Evolutionary conservation across 305 asterid species (phyloP), one percentile per base, ranked within the genome.

Genomic region (Fraxinus albicans): DNA sequence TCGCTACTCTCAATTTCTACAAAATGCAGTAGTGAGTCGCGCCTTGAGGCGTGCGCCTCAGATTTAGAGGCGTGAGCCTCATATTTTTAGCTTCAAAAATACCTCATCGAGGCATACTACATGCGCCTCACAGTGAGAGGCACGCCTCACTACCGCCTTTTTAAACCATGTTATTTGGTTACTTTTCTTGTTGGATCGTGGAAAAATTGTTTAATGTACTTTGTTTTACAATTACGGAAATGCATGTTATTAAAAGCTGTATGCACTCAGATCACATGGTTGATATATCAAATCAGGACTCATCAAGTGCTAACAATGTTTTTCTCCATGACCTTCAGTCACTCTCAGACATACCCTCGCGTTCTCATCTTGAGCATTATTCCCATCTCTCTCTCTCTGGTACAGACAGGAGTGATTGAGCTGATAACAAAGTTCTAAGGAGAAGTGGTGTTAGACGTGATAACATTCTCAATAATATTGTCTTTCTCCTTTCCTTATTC

Each of bases 291-390:
- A 23, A 9, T 25, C 23, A 53, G 15, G 73, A 25, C 33, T 65
- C 73, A 65, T 65, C 73, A 65, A 65, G 73, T 2, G 2, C 34
- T 65, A 65, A 23, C 33, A 25, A 65, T 65, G 27, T 21, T 23
- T 63, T 63, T 63, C 73, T 65, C 73, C 34, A 65, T 9, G 73
- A 65, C 15, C 6, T 65, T 23, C 34, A 23, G 13, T 65, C 25
- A 7, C 34, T 53, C 25, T 53, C 65, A 53, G 65, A 17, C 58
- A n/a, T 50, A 50, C 63, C 21, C 8, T 17, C 17, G 82, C 81
- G 76, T 72, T 87, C 70, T 76, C 12, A 50, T 82, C 67, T 72
- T 8, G 33, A 80, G 78, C 50, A 53, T 83, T 80, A 79, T 82
- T 72, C 27, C 50, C 74, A 42, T 35, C 58, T 42, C 55, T 44